Evolutionary conservation across 345 rosid species (phyloP), one percentile per base, ranked within the genome.

Genomic region (Camelina sativa): DNA sequence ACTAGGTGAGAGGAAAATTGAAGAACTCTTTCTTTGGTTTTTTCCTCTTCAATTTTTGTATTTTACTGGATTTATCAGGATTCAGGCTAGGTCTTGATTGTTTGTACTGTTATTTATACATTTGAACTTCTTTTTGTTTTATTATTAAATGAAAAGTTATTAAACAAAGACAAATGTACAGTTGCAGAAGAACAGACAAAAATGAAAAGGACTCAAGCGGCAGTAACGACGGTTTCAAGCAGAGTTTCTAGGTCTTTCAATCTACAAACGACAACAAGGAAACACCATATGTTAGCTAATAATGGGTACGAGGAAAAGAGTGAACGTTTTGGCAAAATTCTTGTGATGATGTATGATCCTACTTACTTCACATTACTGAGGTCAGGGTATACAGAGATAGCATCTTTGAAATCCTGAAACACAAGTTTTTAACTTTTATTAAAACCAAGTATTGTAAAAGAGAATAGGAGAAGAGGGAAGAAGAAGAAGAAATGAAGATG

Each of bases 361-460:
- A 71, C 72, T 63, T 85, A 89, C 97, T 85, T 87, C 63, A 91
- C 90, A 48, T 80, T 82, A 69, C 88, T 81, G 82, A 94, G 76
- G 76, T 94, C 98, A 50, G 97, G 91, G 72, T 91, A 94, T 44
- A 80, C 80, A 37, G 93, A 88, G 11, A 91, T 80, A 10, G 97
- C 87, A 55, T 87, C 97, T 69, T 74, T 83, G 56, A 94, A 94
- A 79, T 94, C 96, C 98, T 91, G 89, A 22, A 69, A 62, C 28
- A 43, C 4, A 23, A 11, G 67, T 48, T 64, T 58, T 55, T 34
- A 43, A 55, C 6, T 11, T 44, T 47, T 19, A 10, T 4, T 7
- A 60, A 28, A 71, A 74, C 53, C 56, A 62, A 25, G 44, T 4
- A 4, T 28, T 28, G 30, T 34, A 55, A 69, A 7, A 64, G 48